Percentiles rank a stretch among this genome's conserved stretches.
Conservation (phyloP, 306 rosid genomes). For the Glycine tomentella region DNA sequence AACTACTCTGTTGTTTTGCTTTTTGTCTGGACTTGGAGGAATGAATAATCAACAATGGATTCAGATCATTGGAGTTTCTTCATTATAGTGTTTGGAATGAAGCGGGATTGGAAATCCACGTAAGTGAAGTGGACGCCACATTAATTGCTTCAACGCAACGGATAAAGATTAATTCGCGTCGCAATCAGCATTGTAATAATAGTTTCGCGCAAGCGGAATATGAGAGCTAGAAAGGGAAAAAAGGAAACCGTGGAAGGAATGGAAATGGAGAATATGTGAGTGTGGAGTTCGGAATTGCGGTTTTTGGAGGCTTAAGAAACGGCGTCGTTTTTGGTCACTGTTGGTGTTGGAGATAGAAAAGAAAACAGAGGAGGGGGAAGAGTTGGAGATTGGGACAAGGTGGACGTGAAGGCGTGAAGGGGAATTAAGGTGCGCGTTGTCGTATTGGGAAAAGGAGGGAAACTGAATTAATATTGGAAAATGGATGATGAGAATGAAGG, state of each 20-base stretch:
- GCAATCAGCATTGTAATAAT: neutral
- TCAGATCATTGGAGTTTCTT: neutral
- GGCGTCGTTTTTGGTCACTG: conserved; percentile 18
- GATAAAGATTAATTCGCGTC: conserved; percentile 35
- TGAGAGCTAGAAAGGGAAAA: neutral
- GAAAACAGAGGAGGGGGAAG: neutral
- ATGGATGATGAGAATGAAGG: neutral
- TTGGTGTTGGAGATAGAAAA: neutral
- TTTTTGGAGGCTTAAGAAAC: conserved; percentile 1
- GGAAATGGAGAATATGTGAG: neutral
- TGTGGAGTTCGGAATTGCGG: neutral
- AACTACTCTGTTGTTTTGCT: neutral
- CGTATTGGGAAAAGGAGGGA: conserved; percentile 34
- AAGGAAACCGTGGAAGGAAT: conserved; percentile 32
- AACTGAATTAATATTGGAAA: neutral
- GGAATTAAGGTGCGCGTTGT: conserved; percentile 40
- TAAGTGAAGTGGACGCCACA: conserved; percentile 38
- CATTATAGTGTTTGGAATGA: neutral
- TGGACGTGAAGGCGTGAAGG: conserved; percentile 18
- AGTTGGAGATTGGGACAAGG: neutral
- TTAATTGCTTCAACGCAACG: conserved; percentile 33
- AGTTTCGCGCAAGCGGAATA: neutral
- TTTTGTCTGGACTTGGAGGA: conserved; percentile 32
- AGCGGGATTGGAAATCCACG: conserved; percentile 37
- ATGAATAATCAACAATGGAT: neutral